Evolutionary conservation across 345 rosid genomes (phyloP).

Genomic region (Citrus maxima): DNA sequence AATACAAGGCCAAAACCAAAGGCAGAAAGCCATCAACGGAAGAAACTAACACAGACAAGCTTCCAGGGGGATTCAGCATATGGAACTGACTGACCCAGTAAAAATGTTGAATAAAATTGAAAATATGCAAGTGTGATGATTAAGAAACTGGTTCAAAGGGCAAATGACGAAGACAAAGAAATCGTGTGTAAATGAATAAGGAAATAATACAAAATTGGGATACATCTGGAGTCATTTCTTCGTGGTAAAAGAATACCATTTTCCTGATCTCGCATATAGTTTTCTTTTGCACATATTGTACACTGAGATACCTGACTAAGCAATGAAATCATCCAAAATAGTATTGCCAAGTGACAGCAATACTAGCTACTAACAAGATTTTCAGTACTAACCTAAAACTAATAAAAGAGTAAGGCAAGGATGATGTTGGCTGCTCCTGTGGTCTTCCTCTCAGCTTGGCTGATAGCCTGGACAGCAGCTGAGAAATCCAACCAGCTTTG

Average conservation of each 20-base stretch:
- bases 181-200: background rate
- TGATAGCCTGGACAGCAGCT: constrained; percentile 41
- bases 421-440: constrained; percentile 21
- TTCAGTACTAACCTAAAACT: constrained; percentile 47
- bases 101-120: background rate
- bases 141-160: background rate
- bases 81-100: background rate
- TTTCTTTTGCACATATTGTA: constrained; percentile 23
- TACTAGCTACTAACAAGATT: constrained; percentile 52
- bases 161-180: background rate
- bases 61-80: background rate
- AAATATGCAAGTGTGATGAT: background rate
- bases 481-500: constrained; percentile 36
- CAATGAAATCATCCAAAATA: constrained; percentile 28
- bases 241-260: background rate
- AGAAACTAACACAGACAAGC: background rate
- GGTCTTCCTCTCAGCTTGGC: constrained; percentile 64
- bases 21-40: background rate
- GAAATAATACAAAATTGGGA: constrained; percentile 13
- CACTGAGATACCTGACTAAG: constrained; percentile 6
- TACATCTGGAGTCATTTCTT: background rate
- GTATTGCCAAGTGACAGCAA: constrained; percentile 74
- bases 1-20: background rate
- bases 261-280: background rate
- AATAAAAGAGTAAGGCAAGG: constrained; percentile 28